These are phyloP conservation scores for Psilocybe sp. DNA, from an alignment of 768 basidiomycete genomes.

Conservation along the genomic window DNA sequence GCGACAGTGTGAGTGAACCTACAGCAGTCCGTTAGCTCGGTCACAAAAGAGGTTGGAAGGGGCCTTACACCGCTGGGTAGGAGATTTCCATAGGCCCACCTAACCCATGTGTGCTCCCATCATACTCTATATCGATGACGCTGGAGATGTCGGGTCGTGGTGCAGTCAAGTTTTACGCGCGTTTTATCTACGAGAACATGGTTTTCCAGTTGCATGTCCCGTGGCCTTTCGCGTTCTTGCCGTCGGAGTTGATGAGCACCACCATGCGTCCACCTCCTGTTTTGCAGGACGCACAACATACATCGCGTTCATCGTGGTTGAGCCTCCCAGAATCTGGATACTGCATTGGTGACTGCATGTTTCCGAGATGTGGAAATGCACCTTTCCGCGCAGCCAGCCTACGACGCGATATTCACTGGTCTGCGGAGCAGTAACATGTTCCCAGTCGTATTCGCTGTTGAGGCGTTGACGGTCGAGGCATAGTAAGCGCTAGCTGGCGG, in stretches of 20 bases:
- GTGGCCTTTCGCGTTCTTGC: constrained; percentile 17
- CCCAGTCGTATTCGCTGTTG: constrained; percentile 50
- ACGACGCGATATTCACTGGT: constrained; percentile 35
- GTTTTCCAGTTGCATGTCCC: constrained; percentile 43
- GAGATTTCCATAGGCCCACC: constrained; percentile 40
- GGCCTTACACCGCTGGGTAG: constrained; percentile 48
- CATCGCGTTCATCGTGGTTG: constrained; percentile 61
- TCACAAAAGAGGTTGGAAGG: background rate
- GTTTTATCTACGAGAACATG: constrained; percentile 43
- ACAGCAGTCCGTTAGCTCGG: constrained; percentile 1
- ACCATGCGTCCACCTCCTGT: constrained; percentile 47
- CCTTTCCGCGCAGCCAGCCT: constrained; percentile 59
- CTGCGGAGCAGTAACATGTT: constrained; percentile 41
- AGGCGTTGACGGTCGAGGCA: constrained; percentile 38
- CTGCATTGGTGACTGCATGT: background rate
- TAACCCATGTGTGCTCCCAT: constrained; percentile 44
- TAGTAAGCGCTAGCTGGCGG: constrained; percentile 47
- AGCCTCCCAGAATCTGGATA: constrained; percentile 48
- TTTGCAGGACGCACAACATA: constrained; percentile 51
- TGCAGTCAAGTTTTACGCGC: constrained; percentile 53
- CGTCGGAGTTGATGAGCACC: constrained; percentile 28
- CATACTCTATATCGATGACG: constrained; percentile 39
- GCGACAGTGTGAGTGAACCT: constrained; percentile 48
- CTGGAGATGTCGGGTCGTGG: constrained; percentile 37
- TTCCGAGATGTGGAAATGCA: constrained; percentile 6